Evolutionary conservation across 495 filamentous ascomycete genomes (phyloP).

Genomic region (Tuber indicum): DNA sequence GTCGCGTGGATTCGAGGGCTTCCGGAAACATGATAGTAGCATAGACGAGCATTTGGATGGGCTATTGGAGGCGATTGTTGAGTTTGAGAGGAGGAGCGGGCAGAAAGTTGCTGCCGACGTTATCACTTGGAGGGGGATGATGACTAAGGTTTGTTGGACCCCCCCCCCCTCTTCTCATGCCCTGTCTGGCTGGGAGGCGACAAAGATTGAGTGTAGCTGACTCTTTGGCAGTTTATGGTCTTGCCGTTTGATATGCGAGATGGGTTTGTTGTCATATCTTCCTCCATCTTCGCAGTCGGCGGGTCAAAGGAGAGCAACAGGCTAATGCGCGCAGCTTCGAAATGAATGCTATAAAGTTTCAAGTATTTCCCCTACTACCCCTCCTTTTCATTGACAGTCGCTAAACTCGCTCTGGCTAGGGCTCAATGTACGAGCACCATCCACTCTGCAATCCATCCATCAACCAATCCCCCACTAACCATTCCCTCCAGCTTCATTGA

Average conservation of each 20-base stretch:
- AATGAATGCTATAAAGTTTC: constrained; percentile 88
- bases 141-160: constrained; percentile 65
- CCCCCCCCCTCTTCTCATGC: background rate
- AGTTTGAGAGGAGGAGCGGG: constrained; percentile 60
- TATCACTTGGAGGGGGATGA: constrained; percentile 95
- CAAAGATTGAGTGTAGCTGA: constrained; percentile 10
- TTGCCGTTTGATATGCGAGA: constrained; percentile 73
- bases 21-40: constrained; percentile 72
- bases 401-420: constrained; percentile 14
- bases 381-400: background rate
- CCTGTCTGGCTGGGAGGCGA: background rate
- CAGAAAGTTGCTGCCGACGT: constrained; percentile 67
- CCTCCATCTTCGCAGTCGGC: background rate
- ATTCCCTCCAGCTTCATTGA: constrained; percentile 69
- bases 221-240: constrained; percentile 62
- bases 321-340: constrained; percentile 58
- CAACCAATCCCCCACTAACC: background rate
- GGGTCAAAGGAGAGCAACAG: constrained; percentile 16
- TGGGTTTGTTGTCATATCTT: constrained; percentile 51
- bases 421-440: constrained; percentile 25
- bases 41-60: constrained; percentile 83
- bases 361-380: constrained; percentile 51
- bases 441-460: background rate
- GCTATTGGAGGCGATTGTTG: constrained; percentile 67
- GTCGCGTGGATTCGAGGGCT: constrained; percentile 71